Base-by-base conservation (phyloP, 495 filamentous ascomycete genomes). In the Lichina pygmaea region DNA sequence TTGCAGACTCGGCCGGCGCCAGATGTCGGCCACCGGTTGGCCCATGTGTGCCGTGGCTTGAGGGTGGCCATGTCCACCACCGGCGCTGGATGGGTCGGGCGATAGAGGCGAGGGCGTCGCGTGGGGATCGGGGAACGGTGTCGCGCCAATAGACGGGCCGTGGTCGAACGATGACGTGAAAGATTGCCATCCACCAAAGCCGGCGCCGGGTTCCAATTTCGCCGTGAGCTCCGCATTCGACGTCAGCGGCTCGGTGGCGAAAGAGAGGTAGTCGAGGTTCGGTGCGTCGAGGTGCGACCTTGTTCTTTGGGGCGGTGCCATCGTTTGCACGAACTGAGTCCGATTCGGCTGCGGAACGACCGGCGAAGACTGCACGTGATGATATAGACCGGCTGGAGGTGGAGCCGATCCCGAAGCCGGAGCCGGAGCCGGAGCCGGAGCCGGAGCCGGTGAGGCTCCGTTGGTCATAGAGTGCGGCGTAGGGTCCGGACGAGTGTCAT, bases 151-250 rank as follows among this genome's bases (percentile, higher is more conserved):
- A 12, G 75, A 72, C 52, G 71, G 72, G 6, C 77, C 81, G 34
- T 73, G 72, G 49, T 89, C 83, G 60, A 92, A 72, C 34, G 73
- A 73, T 38, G 75, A 73, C 13, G 86, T 63, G 0, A 89, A 66
- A 10, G 73, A 69, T 55, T 86, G 81, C 83, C 82, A 89, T 49
- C 86, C 81, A 0, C 72, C 64, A 45, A 43, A 12, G 73, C 58
- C 3, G 73, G 71, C 34, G 34, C 13, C 6, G 13, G 31, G 38
- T 24, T 39, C 36, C 36, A 39, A 6, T 32, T 44, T 55, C 51
- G 47, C 54, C 34, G 37, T 15, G 17, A 30, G 45, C 17, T 16
- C 13, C 33, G 5, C 13, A 13, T 42, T 34, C 31, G n/a, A n/a
- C 15, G 15, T 47, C 45, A 31, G 24, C n/a, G 46, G 43, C 40